Base-by-base conservation (phyloP, 768 basidiomycete genomes). In the Boletus edulis region DNA sequence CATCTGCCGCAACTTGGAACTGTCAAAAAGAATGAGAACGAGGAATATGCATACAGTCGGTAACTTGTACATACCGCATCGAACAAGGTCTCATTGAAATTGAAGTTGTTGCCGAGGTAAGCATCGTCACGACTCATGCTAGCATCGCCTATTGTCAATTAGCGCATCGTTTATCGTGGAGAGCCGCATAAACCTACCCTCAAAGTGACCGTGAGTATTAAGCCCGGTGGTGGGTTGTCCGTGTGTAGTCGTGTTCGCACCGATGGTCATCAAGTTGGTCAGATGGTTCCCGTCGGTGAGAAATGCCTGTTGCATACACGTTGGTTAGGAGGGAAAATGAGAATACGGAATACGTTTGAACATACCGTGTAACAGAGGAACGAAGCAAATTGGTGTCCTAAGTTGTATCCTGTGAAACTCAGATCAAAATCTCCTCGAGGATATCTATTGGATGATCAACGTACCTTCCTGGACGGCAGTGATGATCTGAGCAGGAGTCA, bases 241-340 rank as follows among this genome's bases (percentile, higher is more conserved):
- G 0, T 55, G 31, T 15, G 40, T 41, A 5, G 64, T 65, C 10
- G 46, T 40, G n/a, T 67, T 65, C 40, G 56, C 56, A 49, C 59
- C 63, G 14, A 65, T 65, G 49, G 51, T 63, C 61, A 65, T 66
- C 49, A 66, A 46, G 15, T 66, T 66, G 7, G 64, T 65, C 47
- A 66, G 49, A 24, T 61, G 62, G 20, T 67, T 67, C 4, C 64
- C 64, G 17, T 65, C 65, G 1, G 67, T 62, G 18, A 67, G 4
- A 20, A 65, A 65, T 34, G 12, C 27, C 27, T 27, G 27, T 27
- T 27, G 5, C 8, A 8, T 29, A 22, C 5, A 31, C 17, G 38
- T 38, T 38, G 1, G 27, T 63, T 10, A 56, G 37, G 22, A 20
- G 5, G 3, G 17, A n/a, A 38, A n/a, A 22, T 13, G 11, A 35